These are phyloP conservation scores for Verruconis gallopava DNA, from an alignment of 2,329 filamentous ascomycete species.

Conservation along the genomic window DNA sequence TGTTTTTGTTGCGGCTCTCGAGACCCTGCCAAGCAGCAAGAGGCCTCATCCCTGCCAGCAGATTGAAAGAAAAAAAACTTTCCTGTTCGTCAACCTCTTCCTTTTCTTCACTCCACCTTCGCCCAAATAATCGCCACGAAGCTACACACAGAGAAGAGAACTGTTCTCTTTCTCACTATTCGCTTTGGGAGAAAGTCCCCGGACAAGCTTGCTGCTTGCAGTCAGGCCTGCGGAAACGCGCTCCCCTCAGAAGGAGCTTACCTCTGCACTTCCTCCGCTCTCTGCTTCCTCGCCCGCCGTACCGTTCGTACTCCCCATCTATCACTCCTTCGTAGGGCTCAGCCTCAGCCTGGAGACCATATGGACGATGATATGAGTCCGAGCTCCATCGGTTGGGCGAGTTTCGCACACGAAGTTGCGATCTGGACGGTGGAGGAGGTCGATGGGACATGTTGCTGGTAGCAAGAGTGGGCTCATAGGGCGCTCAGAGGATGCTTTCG, in stretches of 20 bases:
- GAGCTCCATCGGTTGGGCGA: background rate
- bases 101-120: constrained; percentile 6
- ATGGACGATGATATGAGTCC: constrained; percentile 15
- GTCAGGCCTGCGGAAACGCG: constrained; percentile 78
- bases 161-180: background rate
- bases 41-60: background rate
- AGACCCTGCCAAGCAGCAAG: background rate
- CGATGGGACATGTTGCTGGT: constrained; percentile 18
- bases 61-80: constrained; percentile 2
- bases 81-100: background rate
- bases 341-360: background rate
- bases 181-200: constrained; percentile 52
- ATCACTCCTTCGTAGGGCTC: constrained; percentile 13
- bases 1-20: too few relatives aligned
- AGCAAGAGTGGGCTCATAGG: constrained; percentile 34
- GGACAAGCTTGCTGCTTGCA: constrained; percentile 50
- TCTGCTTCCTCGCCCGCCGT: constrained; percentile 35
- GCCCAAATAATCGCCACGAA: constrained; percentile 12
- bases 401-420: constrained; percentile 1
- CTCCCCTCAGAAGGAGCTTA: constrained; percentile 95
- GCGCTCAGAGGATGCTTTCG: constrained; percentile 53
- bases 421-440: constrained; percentile 19
- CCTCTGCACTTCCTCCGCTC: constrained; percentile 42
- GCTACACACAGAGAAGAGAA: constrained; percentile 9
- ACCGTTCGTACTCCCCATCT: constrained; percentile 37